These are phyloP conservation scores for Zygosaccharomyces siamensis DNA, from an alignment of 805 yeast genomes.

Conservation along the genomic window DNA sequence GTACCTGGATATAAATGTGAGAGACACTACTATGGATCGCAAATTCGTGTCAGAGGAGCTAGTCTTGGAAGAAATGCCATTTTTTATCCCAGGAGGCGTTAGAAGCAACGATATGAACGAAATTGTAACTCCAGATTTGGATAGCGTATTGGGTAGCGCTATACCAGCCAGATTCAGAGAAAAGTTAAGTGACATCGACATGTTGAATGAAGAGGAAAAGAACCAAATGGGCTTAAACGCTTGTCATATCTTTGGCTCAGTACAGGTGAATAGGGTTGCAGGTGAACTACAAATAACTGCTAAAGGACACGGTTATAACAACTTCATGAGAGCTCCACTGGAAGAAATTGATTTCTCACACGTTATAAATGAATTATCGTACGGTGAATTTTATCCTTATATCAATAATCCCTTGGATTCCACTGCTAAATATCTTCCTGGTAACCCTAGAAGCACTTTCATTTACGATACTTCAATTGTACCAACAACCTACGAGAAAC, in stretches of 20 bases:
- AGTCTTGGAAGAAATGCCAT: conserved; percentile 59
- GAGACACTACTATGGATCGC: conserved; percentile 73
- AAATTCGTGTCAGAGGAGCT: conserved; percentile 73
- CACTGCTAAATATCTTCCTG: conserved; percentile 52
- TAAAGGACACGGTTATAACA: conserved; percentile 60
- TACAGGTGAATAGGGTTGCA: conserved; percentile 78
- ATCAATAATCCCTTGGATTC: conserved; percentile 83
- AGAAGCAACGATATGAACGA: conserved; percentile 42
- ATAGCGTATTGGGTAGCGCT: conserved; percentile 60
- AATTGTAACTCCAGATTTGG: conserved; percentile 57
- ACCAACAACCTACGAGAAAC: conserved; percentile 67
- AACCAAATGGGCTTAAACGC: conserved; percentile 38
- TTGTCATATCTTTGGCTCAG: conserved; percentile 79
- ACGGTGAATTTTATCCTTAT: conserved; percentile 84
- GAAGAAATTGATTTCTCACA: conserved; percentile 75
- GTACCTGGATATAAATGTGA: conserved; percentile 64
- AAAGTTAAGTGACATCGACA: conserved; percentile 35
- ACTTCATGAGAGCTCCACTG: conserved; percentile 39
- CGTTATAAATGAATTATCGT: conserved; percentile 78
- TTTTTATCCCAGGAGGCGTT: conserved; percentile 50
- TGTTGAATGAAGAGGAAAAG: conserved; percentile 25
- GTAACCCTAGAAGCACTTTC: conserved; percentile 45
- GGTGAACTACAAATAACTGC: conserved; percentile 86
- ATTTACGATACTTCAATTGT: conserved; percentile 74
- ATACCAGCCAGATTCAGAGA: conserved; percentile 60